A percentile compares a stretch with the other conserved stretches of the same genome.
Conservation (phyloP, 805 yeast species). For the Dipodascus geniculatus region DNA sequence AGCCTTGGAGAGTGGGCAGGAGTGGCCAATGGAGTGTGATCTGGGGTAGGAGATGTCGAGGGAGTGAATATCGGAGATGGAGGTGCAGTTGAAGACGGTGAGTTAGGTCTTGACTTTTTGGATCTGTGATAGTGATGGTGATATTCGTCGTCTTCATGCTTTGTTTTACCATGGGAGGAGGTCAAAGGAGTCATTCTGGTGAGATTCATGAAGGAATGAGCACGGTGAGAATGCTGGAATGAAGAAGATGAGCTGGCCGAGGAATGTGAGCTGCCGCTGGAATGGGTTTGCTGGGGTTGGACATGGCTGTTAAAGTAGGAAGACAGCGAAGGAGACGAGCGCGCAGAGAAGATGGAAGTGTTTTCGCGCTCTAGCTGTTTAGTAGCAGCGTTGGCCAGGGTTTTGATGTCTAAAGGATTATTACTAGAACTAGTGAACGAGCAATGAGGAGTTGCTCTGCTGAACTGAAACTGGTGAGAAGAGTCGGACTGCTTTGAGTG, state of each 20-base stretch:
- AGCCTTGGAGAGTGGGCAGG: slow-evolving; percentile 36
- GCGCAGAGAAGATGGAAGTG: slow-evolving; percentile 9
- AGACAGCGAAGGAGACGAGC: slow-evolving; percentile 3
- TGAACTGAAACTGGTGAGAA: slow-evolving; percentile 13
- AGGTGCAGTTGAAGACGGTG: slow-evolving; percentile 34
- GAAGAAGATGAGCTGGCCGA: slow-evolving; percentile 10
- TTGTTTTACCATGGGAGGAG: slow-evolving; percentile 13
- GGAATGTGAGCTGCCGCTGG: background rate
- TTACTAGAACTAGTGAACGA: slow-evolving; percentile 8
- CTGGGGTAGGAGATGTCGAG: slow-evolving; percentile 29
- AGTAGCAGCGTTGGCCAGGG: slow-evolving; percentile 34
- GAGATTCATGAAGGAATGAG: slow-evolving; percentile 14
- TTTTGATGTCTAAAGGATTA: slow-evolving; percentile 28
- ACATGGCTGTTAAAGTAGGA: slow-evolving; percentile 2
- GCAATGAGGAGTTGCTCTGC: slow-evolving; percentile 11
- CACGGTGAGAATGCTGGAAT: slow-evolving; percentile 18
- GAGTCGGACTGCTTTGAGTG: background rate
- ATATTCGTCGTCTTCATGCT: slow-evolving; percentile 17
- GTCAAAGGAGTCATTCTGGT: slow-evolving; percentile 22
- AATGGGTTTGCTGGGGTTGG: background rate
- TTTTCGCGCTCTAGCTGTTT: slow-evolving; percentile 32
- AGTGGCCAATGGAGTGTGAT: slow-evolving; percentile 33
- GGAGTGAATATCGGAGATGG: slow-evolving; percentile 29
- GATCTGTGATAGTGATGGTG: slow-evolving; percentile 19
- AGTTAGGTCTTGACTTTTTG: slow-evolving; percentile 30